Evolutionary conservation across 1,284 basidiomycete species (phyloP), one percentile per base, ranked within the genome.

Genomic region (Salmacisia buchloeana): DNA sequence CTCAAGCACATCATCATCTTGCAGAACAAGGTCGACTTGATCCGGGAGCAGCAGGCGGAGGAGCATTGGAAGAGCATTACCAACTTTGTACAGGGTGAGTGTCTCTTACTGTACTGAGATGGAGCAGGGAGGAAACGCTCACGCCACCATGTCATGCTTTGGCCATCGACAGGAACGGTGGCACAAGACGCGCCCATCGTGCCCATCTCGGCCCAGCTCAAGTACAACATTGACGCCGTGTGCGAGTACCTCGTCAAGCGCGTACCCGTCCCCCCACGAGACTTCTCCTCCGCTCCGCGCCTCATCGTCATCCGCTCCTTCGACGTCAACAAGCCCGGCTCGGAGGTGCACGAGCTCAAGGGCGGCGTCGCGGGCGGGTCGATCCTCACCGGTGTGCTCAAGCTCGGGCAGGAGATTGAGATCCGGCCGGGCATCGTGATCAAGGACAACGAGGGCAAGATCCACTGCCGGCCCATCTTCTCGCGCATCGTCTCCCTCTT

Each of bases 231-330:
- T 76, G 94, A 97, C 78, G 94, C 94, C n/a, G 94, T 98, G 59
- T 96, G 96, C 83, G 93, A 97, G 80, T 97, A 97, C 83, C 94
- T 98, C 80, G 92, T 94, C 73, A 94, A 92, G 81, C 88, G 90
- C 64, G 97, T 98, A 73, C 92, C 94, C 10, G 90, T 97, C 54
- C 94, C 94, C 41, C 83, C 89, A 39, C 90, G 94, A 68, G 90
- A 98, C 83, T 98, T 98, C 81, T 85, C 87, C 39, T 89, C 92
- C 46, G 87, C 91, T 70, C 92, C 94, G 0, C 87, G 89, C 57
- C 87, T 98, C 71, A 97, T 98, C 76, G 94, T 98, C 79, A 98
- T 98, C 80, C 92, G 93, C 76, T 97, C 94, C n/a, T 98, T 98
- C 82, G 96, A 98, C 81, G 94, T 98, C 81, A 98, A 98, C 86